These are phyloP conservation scores for Suillus lakei DNA, from an alignment of 768 basidiomycete genomes.

Conservation along the genomic window DNA sequence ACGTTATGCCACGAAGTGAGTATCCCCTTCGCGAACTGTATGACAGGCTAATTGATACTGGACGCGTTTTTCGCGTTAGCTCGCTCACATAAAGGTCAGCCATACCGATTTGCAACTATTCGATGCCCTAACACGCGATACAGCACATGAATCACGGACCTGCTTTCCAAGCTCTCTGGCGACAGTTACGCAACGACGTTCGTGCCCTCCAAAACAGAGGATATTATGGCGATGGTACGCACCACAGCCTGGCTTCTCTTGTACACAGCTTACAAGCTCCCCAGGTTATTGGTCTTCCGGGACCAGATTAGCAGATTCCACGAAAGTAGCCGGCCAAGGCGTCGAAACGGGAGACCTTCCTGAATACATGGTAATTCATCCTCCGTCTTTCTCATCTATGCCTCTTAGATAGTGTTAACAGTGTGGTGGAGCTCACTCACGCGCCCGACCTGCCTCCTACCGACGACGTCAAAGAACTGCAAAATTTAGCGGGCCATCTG, in stretches of 20 bases:
- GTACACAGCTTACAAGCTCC: conserved; percentile 10
- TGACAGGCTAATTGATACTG: conserved; percentile 8
- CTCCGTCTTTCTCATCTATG: neutral
- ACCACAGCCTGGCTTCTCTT: neutral
- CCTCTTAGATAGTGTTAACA: conserved; percentile 29
- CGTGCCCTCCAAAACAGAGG: conserved; percentile 70
- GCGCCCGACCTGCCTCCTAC: conserved; percentile 55
- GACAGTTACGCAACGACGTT: conserved; percentile 66
- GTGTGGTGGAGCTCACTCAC: conserved; percentile 82
- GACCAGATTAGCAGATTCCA: conserved; percentile 68
- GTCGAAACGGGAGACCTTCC: conserved; percentile 64
- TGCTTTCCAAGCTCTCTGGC: conserved; percentile 78
- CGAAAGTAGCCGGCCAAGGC: conserved; percentile 53
- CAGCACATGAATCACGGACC: conserved; percentile 85
- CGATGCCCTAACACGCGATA: neutral
- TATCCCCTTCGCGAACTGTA: conserved; percentile 11
- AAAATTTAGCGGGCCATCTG: conserved; percentile 47
- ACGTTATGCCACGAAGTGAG: conserved; percentile 84
- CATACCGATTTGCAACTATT: conserved; percentile 3
- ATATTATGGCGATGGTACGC: conserved; percentile 81
- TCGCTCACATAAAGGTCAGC: conserved; percentile 80
- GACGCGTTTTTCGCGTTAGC: conserved; percentile 42
- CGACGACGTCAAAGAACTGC: conserved; percentile 41
- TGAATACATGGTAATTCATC: conserved; percentile 68
- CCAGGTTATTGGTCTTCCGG: conserved; percentile 86